Conservation (phyloP, 1,139 yeast species). For the Candida smagusa region DNA sequence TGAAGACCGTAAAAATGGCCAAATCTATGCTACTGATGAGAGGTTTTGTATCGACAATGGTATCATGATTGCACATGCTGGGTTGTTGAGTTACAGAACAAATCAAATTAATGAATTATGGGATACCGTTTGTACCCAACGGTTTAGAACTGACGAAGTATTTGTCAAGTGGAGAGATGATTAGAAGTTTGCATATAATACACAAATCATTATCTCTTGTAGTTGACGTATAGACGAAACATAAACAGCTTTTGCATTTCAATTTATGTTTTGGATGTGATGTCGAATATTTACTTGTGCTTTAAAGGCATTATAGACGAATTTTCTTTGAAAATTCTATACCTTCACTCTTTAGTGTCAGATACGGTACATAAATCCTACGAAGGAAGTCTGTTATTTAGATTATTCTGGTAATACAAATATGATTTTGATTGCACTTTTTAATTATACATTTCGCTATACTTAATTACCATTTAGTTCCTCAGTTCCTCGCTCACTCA, state of each 20-base stretch:
- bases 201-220: neutral
- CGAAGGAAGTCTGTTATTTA: too few species aligned
- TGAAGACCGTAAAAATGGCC: constrained; percentile 73
- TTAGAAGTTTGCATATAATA: constrained; percentile 11
- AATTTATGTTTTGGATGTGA: constrained; percentile 1
- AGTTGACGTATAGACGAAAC: constrained; percentile 1
- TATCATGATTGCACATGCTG: constrained; percentile 99
- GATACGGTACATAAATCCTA: constrained; percentile 9
- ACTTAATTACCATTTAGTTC: too few species aligned
- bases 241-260: neutral
- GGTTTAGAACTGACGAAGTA: constrained; percentile 93
- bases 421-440: too few species aligned
- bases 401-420: too few species aligned
- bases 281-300: constrained; percentile 1
- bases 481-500: too few species aligned
- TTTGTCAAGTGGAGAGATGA: constrained; percentile 83
- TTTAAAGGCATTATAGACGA: constrained; percentile 1
- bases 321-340: too few species aligned
- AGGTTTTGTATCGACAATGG: constrained; percentile 97
- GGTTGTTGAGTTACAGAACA: constrained; percentile 79
- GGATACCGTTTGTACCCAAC: constrained; percentile 86
- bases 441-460: too few species aligned
- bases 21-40: constrained; percentile 91
- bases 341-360: constrained; percentile 5
- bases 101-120: constrained; percentile 62